Evolutionary conservation across 371 early-diverging fungal species (phyloP).

Genomic region (Catenaria anguillulae): DNA sequence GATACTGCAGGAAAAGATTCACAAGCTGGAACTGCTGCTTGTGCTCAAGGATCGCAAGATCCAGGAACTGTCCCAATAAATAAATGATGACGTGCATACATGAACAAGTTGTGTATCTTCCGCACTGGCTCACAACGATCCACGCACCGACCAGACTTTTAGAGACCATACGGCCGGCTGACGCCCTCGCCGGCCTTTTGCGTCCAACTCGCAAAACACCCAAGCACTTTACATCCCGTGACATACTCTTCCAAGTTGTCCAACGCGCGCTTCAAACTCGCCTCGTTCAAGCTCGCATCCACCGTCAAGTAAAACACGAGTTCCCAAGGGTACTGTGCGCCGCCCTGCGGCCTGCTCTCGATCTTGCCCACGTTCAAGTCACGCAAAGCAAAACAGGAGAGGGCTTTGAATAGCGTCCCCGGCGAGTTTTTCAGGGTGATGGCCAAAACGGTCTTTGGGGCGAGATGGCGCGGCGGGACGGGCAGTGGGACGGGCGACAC

Average conservation of each 20-base stretch:
- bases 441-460: constrained; percentile 7
- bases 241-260: constrained; percentile 3
- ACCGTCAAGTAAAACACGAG: constrained; percentile 2
- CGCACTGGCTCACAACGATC: too few species aligned
- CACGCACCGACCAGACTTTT: too few species aligned
- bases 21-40: constrained; percentile 5
- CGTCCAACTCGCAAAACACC: background rate
- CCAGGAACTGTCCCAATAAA: background rate
- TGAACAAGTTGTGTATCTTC: too few species aligned
- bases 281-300: background rate
- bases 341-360: constrained; percentile 4
- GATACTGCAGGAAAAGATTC: constrained; percentile 4
- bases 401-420: constrained; percentile 9
- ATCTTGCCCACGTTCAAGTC: constrained; percentile 11
- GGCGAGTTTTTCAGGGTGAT: constrained; percentile 7
- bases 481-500: background rate
- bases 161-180: too few species aligned
- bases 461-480: constrained; percentile 5
- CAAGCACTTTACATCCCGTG: background rate
- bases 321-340: background rate
- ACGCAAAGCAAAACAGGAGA: constrained; percentile 10
- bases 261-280: background rate
- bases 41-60: constrained; percentile 6
- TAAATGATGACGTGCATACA: too few species aligned
- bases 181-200: background rate